Evolutionary conservation across 768 basidiomycete species (phyloP).

Genomic region (Sarcomyxa edulis): DNA sequence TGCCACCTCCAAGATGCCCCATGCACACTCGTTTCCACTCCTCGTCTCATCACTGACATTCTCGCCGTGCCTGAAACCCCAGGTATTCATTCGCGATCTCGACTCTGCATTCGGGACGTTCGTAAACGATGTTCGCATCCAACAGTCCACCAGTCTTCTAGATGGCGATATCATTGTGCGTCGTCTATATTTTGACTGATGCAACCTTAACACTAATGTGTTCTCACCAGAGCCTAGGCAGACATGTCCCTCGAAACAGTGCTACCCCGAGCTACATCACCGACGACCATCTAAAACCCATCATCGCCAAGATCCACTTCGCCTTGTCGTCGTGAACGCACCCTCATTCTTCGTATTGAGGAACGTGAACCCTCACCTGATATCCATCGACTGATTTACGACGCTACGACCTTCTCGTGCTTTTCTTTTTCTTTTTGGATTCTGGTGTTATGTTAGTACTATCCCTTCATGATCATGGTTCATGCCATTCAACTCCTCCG

Average conservation of each 20-base stretch:
- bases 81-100: constrained; percentile 45
- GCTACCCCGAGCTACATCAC: constrained; percentile 31
- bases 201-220: constrained; percentile 1
- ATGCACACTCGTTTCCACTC: not conserved
- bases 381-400: too few relatives aligned
- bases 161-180: constrained; percentile 41
- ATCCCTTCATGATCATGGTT: too few relatives aligned
- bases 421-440: too few relatives aligned
- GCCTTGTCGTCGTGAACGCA: too few relatives aligned
- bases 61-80: constrained; percentile 1
- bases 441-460: too few relatives aligned
- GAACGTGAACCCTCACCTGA: too few relatives aligned
- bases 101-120: constrained; percentile 42
- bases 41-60: constrained; percentile 1
- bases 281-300: constrained; percentile 40
- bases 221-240: constrained; percentile 32
- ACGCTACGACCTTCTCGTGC: too few relatives aligned
- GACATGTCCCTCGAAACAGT: constrained; percentile 28
- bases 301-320: too few relatives aligned
- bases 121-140: constrained; percentile 38
- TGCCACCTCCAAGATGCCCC: not conserved
- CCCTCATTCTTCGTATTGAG: too few relatives aligned
- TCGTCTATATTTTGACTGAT: constrained; percentile 10
- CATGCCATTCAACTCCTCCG: too few relatives aligned
- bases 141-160: constrained; percentile 28